Conservation (phyloP, 2,329 filamentous ascomycete genomes). For the Aspergillus piperis region DNA sequence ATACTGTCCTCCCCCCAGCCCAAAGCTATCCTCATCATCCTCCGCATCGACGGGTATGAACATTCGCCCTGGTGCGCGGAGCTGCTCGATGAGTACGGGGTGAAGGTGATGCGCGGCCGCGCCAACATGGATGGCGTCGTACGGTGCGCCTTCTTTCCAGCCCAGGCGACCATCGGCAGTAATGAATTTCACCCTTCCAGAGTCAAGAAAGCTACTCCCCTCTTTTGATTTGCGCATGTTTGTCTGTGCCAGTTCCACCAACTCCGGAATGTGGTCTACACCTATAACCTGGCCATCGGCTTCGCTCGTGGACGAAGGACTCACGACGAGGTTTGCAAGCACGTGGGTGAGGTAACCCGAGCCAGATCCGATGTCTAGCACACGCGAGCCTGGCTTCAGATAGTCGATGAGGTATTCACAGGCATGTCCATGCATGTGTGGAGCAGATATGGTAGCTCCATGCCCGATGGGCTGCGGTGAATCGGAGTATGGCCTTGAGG, state of each 20-base stretch:
- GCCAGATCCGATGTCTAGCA: slow-evolving; percentile 74
- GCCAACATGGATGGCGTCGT: slow-evolving; percentile 95
- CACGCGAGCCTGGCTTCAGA: slow-evolving; percentile 56
- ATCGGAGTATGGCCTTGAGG: slow-evolving; percentile 70
- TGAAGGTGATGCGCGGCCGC: slow-evolving; percentile 79
- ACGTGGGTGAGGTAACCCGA: slow-evolving; percentile 87
- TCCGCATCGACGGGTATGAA: slow-evolving; percentile 65
- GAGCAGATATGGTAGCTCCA: slow-evolving; percentile 69
- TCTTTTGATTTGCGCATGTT: slow-evolving; percentile 67
- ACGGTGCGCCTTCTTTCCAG: slow-evolving; percentile 62
- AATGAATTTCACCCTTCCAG: slow-evolving; percentile 69
- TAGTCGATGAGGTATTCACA: slow-evolving; percentile 63
- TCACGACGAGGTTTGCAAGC: slow-evolving; percentile 70
- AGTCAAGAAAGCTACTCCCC: slow-evolving; percentile 62
- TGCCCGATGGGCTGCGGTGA: slow-evolving; percentile 69
- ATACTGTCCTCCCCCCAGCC: slow-evolving; percentile 49
- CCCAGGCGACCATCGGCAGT: slow-evolving; percentile 73
- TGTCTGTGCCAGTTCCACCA: slow-evolving; percentile 62
- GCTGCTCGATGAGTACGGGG: slow-evolving; percentile 70
- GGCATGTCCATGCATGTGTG: slow-evolving; percentile 71
- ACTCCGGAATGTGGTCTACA: slow-evolving; percentile 69
- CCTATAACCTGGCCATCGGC: slow-evolving; percentile 62
- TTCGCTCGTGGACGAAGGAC: slow-evolving; percentile 24
- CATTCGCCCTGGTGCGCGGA: slow-evolving; percentile 73
- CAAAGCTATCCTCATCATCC: slow-evolving; percentile 30